phyloP scores from a whole-genome alignment of 75 land plant species.

The Picea sitchensis region DNA sequence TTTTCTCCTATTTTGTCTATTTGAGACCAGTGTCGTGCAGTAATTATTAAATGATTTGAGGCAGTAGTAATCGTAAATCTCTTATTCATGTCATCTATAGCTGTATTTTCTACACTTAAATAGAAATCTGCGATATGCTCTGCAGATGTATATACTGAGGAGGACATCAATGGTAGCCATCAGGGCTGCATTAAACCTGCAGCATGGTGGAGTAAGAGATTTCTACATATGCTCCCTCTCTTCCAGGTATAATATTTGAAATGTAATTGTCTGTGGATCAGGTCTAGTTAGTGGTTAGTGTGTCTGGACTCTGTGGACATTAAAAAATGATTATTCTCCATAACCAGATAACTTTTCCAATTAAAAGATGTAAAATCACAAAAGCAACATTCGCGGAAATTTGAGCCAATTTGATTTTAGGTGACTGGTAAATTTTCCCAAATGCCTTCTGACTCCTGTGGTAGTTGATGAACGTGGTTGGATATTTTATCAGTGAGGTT shows the following conservation, averaged over 20 bases:
- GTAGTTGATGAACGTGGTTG: background rate
- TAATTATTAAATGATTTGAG: background rate
- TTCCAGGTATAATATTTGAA: constrained; percentile 53
- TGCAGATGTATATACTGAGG: constrained; percentile 92
- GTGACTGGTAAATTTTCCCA: too few relatives aligned
- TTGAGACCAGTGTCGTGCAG: background rate
- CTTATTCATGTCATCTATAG: background rate
- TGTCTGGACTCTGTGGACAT: background rate
- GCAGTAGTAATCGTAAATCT: constrained; percentile 1
- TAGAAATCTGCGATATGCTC: constrained; percentile 4
- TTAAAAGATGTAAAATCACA: background rate
- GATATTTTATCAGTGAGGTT: background rate
- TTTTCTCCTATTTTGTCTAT: background rate
- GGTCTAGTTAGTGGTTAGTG: background rate
- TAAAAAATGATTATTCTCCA: background rate
- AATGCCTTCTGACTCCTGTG: too few relatives aligned
- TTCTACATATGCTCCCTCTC: constrained; percentile 99
- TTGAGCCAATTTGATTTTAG: too few relatives aligned
- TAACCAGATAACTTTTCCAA: background rate
- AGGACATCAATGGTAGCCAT: constrained; percentile 91
- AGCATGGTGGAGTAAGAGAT: constrained; percentile 82
- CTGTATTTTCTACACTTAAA: background rate
- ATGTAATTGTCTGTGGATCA: constrained; percentile 4
- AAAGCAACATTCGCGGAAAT: background rate
- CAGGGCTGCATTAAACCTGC: constrained; percentile 80